Evolutionary conservation across 2,329 filamentous ascomycete genomes (phyloP).

Genomic region (Fusarium keratoplasticum): DNA sequence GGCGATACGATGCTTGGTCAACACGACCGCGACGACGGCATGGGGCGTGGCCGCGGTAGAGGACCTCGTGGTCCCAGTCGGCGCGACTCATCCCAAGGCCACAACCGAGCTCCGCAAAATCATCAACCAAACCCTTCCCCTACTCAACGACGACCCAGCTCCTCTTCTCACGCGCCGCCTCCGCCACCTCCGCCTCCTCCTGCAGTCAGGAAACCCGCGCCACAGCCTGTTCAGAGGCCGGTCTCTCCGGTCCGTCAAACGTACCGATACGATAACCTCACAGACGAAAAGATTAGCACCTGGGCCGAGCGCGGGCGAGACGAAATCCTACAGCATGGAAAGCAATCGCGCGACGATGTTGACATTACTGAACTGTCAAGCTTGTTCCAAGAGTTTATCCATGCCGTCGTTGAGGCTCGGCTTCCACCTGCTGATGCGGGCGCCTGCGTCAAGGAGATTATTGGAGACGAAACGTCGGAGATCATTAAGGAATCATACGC

Average conservation of each 20-base stretch:
- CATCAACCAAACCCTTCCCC: slow-evolving; percentile 41
- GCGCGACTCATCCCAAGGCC: slow-evolving; percentile 62
- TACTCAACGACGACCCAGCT: slow-evolving; percentile 37
- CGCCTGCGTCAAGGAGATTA: slow-evolving; percentile 77
- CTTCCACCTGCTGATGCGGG: slow-evolving; percentile 78
- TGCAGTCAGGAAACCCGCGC: slow-evolving; percentile 30
- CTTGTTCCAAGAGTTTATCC: slow-evolving; percentile 87
- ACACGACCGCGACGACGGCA: slow-evolving; percentile 67
- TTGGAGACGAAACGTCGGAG: slow-evolving; percentile 67
- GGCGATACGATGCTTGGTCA: slow-evolving; percentile 66
- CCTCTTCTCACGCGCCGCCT: slow-evolving; percentile 36
- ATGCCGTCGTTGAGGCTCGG: slow-evolving; percentile 76
- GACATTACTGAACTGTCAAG: slow-evolving; percentile 76
- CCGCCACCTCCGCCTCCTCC: slow-evolving; percentile 41
- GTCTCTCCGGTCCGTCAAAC: slow-evolving; percentile 53
- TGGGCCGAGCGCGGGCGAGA: slow-evolving; percentile 78
- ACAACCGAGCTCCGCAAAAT: slow-evolving; percentile 43
- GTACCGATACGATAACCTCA: slow-evolving; percentile 82
- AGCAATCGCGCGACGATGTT: slow-evolving; percentile 73
- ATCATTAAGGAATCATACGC: slow-evolving; percentile 61
- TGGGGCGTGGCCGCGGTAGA: slow-evolving; percentile 60
- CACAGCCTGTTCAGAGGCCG: slow-evolving; percentile 41
- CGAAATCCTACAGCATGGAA: slow-evolving; percentile 73
- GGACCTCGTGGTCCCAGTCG: slow-evolving; percentile 62
- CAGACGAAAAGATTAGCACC: slow-evolving; percentile 71